Evolutionary conservation across 805 yeast species (phyloP).

Genomic region (Saccharomycopsis capsularis): DNA sequence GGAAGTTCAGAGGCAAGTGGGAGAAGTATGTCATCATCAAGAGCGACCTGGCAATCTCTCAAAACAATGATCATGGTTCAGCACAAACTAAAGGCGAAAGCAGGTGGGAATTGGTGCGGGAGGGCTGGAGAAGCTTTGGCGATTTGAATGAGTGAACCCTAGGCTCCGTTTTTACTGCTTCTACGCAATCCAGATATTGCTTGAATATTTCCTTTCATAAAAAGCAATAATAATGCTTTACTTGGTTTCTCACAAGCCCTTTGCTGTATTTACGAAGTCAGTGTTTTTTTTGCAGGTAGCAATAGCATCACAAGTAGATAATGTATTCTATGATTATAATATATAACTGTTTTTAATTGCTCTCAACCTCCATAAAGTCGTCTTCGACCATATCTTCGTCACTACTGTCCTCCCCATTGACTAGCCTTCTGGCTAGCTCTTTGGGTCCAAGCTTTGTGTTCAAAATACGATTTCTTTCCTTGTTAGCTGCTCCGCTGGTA

Average conservation of each 20-base stretch:
- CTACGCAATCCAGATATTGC: no score
- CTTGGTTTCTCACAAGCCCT: no score
- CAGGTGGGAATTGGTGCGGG: slow-evolving; percentile 54
- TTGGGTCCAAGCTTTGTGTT: slow-evolving; percentile 4
- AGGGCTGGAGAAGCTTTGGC: slow-evolving; percentile 62
- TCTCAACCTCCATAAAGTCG: slow-evolving; percentile 1
- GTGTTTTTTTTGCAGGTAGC: no score
- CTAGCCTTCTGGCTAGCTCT: slow-evolving; percentile 34
- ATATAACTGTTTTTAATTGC: neutral
- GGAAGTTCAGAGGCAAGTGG: slow-evolving; percentile 74
- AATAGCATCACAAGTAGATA: no score
- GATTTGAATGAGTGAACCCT: slow-evolving; percentile 26
- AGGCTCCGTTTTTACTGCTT: no score
- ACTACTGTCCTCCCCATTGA: slow-evolving; percentile 42
- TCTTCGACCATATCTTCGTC: slow-evolving; percentile 43
- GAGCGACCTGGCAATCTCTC: no score
- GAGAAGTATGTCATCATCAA: slow-evolving; percentile 75
- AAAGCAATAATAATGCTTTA: no score
- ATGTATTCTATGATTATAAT: no score
- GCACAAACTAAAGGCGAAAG: neutral
- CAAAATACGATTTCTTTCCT: neutral
- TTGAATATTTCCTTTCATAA: no score
- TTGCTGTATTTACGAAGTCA: no score
- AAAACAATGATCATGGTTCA: no score
- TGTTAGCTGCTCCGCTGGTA: neutral